phyloP scores from a whole-genome alignment of 306 rosid genomes.

The Dryas drummondii region DNA sequence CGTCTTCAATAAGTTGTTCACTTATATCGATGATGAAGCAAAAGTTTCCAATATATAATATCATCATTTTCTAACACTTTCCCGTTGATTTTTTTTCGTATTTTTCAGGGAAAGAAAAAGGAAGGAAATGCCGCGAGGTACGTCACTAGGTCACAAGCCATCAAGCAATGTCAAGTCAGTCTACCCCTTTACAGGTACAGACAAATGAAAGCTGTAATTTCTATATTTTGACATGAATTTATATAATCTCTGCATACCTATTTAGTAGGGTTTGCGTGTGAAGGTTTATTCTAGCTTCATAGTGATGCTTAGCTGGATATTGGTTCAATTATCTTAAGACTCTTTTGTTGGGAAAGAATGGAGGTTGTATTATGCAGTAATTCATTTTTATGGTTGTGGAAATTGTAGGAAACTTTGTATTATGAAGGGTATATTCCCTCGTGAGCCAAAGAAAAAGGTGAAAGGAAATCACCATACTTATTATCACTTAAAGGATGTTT shows the following conservation, averaged over 20 bases:
- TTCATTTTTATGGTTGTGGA: slow-evolving; percentile 18
- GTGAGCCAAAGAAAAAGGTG: slow-evolving; percentile 95
- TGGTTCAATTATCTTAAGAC: too few species aligned
- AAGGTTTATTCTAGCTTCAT: neutral
- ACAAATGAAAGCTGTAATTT: neutral
- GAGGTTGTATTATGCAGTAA: neutral
- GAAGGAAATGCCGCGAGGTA: slow-evolving; percentile 93
- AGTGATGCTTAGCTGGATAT: neutral
- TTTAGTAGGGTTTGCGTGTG: neutral
- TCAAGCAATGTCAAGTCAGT: slow-evolving; percentile 77
- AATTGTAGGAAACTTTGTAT: slow-evolving; percentile 75
- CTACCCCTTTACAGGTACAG: slow-evolving; percentile 81
- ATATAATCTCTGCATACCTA: neutral
- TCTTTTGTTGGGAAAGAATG: neutral
- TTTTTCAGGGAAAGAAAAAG: slow-evolving; percentile 83
- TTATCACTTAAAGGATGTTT: slow-evolving; percentile 85
- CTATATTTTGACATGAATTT: neutral
- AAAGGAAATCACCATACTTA: slow-evolving; percentile 89
- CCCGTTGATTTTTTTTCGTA: neutral
- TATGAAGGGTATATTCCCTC: slow-evolving; percentile 84
- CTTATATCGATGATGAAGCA: neutral
- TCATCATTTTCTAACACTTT: neutral
- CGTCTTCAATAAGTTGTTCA: neutral
- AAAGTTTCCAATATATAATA: neutral
- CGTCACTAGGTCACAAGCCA: slow-evolving; percentile 81